Base-by-base conservation (phyloP, 2,329 filamentous ascomycete genomes). In the Pseudofabraea citricarpa region DNA sequence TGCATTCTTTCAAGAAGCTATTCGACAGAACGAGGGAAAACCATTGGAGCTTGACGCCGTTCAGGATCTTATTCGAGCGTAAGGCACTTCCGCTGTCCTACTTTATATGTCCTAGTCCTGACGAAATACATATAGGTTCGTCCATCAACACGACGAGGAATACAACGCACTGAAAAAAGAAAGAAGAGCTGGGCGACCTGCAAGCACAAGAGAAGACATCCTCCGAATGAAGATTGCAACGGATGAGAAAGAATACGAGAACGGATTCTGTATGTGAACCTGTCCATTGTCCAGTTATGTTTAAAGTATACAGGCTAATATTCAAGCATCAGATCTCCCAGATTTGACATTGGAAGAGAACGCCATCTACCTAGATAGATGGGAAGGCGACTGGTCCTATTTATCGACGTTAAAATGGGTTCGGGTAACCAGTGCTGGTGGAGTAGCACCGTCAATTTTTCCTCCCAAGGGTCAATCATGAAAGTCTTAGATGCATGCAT, bases 361-460 rank as follows among this genome's bases (percentile, higher is more conserved):
- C 53, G 66, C 87, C 40, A 66, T 73, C 45, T 74, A 77, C 52
- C 65, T 97, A 31, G 75, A 79, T 50, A 72, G 74, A 18, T 97
- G 90, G 88, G 85, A 89, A 51, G 86, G 87, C 4, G 78, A 86
- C 20, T 97, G 91, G 91, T 75, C 86, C 7, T 84, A 85, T 56
- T 73, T 96, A 49, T 79, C 82, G 24, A 83, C 77, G 7, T 63
- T 96, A 53, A 79, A 82, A 47, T 97, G 90, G 74, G 73, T 89
- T 48, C 82, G 88, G 48, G 71, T 96, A 44, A 76, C 77, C 4
- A 79, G 74, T 44, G 72, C 76, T 22, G 88, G 88, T 4, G 69
- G 64, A 10, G 74, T 81, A 49, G 77, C 81, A 56, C 68, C 80
- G n/a, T 85, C 86, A 19, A 84, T 73, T 48, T 95, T 95, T 59